Base-by-base conservation (phyloP, 805 yeast species). In the Lipomyces sp. region DNA sequence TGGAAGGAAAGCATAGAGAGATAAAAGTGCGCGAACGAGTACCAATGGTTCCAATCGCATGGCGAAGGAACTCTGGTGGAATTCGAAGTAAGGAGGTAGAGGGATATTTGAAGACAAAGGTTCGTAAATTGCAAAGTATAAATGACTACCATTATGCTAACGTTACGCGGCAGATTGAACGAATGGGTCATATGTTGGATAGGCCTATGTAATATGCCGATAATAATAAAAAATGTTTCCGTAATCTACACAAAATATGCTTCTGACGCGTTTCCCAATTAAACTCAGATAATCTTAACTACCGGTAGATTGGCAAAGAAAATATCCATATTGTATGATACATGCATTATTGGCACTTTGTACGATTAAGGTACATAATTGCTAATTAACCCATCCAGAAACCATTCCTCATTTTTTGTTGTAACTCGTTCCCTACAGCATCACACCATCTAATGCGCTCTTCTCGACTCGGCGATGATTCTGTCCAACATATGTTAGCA, bases 1-100 rank as follows among this genome's bases (percentile, higher is more conserved):
- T 95, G 3, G 98, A 93, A 78, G 97, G 98, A 53, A 87, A 86
- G 74, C 83, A 91, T 73, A 83, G 89, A 53, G 80, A 85, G 60
- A 86, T 95, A 37, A 84, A 83, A 68, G 98, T 96, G 55, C 83
- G 84, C 33, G 95, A 94, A 77, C 85, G 99, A 71, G 92, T 94
- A 2, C 97, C 99, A 48, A 95, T 95, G 99, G 85, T 95, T 2
- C 99, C 99, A 13, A 83, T 93, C 63, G 93, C 97, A 6, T 95
- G 99, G 99, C 83, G 84, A 75, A 76, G 80, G 66, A 81, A 82
- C 63, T 77, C 78, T 32, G 77, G 76, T n/a, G 98, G 98, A 5
- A 89, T 95, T 66, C 83, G 88, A 71, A 86, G 93, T 45, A 84
- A 83, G 67, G 99, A 95, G 78, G 90, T 95, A 39, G 97, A 95